phyloP scores from a whole-genome alignment of 2,329 filamentous ascomycete genomes.

The Incumbomyces delicatus region DNA sequence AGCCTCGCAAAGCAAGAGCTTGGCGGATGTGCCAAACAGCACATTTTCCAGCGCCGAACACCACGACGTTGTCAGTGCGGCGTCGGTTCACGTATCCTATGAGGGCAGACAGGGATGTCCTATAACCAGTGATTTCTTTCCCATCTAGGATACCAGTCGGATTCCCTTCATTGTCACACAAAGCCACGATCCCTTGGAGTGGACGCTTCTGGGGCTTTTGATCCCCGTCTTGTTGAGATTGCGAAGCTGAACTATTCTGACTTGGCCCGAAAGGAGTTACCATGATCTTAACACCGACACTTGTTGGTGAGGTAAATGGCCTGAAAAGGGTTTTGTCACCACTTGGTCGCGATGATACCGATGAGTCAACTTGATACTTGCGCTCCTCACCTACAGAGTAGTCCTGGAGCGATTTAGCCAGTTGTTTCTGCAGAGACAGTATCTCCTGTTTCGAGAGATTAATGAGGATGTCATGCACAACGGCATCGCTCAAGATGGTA shows the following conservation, averaged over 20 bases:
- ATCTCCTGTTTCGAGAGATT: constrained; percentile 3
- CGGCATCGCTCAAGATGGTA: constrained; percentile 3
- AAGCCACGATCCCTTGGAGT: background rate
- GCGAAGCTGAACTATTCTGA: background rate
- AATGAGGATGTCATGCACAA: constrained; percentile 6
- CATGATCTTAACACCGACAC: constrained; percentile 6
- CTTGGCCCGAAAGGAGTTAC: background rate
- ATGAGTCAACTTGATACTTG: constrained; percentile 1
- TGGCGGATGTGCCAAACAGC: constrained; percentile 42
- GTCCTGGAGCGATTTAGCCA: background rate
- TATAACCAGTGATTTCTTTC: constrained; percentile 66
- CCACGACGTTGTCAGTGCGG: constrained; percentile 24
- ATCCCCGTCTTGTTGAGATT: background rate
- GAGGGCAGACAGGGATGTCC: constrained; percentile 64
- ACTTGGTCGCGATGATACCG: background rate
- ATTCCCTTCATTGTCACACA: background rate
- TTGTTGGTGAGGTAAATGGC: background rate
- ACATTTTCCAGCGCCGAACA: constrained; percentile 42
- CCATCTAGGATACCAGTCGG: constrained; percentile 57
- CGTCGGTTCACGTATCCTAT: constrained; percentile 28
- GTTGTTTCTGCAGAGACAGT: background rate
- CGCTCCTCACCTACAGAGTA: constrained; percentile 2
- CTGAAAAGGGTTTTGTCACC: constrained; percentile 4
- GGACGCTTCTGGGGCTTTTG: background rate
- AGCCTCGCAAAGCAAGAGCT: constrained; percentile 36